These are phyloP conservation scores for Jasminum sambac DNA, from an alignment of 257 asterid species.

Conservation along the genomic window DNA sequence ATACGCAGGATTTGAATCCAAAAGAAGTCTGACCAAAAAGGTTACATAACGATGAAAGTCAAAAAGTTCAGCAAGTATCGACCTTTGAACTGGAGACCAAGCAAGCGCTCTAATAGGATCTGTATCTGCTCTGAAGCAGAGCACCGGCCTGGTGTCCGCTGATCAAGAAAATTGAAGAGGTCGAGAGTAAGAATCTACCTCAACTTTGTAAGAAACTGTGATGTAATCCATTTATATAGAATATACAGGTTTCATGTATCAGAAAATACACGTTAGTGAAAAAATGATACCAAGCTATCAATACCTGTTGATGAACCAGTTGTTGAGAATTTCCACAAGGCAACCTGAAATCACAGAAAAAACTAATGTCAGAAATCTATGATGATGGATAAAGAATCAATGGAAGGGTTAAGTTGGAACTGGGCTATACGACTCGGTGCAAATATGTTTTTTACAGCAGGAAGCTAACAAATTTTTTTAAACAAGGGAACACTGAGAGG, in stretches of 20 bases:
- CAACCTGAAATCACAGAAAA: slow-evolving; percentile 63
- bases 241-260: slow-evolving; percentile 22
- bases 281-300: slow-evolving; percentile 21
- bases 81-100: slow-evolving; percentile 85
- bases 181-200: slow-evolving; percentile 18
- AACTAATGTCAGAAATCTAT: slow-evolving; percentile 6
- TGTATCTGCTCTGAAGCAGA: slow-evolving; percentile 78
- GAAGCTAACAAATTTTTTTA: slow-evolving; percentile 16
- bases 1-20: too few relatives aligned
- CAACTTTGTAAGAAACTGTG: slow-evolving; percentile 12
- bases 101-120: slow-evolving; percentile 83
- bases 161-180: slow-evolving; percentile 21
- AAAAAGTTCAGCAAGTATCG: slow-evolving; percentile 21
- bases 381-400: slow-evolving; percentile 16
- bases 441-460: neutral
- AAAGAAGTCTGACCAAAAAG: neutral
- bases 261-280: slow-evolving; percentile 15
- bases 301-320: slow-evolving; percentile 68
- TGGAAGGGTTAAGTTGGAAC: neutral
- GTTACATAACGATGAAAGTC: neutral
- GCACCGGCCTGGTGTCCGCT: slow-evolving; percentile 84
- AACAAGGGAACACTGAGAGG: neutral
- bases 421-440: slow-evolving; percentile 1
- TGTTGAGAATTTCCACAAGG: slow-evolving; percentile 77
- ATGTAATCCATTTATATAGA: slow-evolving; percentile 7